phyloP scores from a whole-genome alignment of 805 yeast species.

The Sugiyamaella marilandica region DNA sequence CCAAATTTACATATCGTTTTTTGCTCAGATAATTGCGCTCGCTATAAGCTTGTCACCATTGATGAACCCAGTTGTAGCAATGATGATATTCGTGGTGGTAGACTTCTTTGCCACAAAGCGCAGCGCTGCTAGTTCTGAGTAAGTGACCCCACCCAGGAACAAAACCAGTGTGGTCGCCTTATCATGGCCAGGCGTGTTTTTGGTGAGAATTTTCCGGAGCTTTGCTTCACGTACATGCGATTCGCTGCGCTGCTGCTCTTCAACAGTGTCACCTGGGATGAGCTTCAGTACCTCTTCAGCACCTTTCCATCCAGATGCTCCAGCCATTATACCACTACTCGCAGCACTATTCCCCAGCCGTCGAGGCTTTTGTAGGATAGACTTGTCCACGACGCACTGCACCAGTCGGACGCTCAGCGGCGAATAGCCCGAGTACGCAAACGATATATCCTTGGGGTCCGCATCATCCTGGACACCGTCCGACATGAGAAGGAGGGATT shows the following conservation, averaged over 20 bases:
- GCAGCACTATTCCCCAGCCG: background rate
- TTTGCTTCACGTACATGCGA: constrained; percentile 29
- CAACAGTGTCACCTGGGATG: constrained; percentile 35
- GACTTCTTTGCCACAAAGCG: constrained; percentile 50
- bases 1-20: too few species aligned
- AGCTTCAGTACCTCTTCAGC: constrained; percentile 36
- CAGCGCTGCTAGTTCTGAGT: constrained; percentile 75
- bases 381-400: constrained; percentile 59
- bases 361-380: background rate
- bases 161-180: constrained; percentile 39
- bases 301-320: constrained; percentile 35
- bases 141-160: constrained; percentile 83
- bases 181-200: constrained; percentile 31
- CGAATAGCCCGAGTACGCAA: constrained; percentile 75
- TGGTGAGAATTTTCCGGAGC: constrained; percentile 29
- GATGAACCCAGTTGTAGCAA: constrained; percentile 46
- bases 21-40: constrained; percentile 35
- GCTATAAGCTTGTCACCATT: constrained; percentile 40
- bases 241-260: constrained; percentile 27
- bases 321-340: constrained; percentile 12
- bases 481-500: constrained; percentile 23
- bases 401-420: constrained; percentile 70
- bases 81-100: constrained; percentile 37
- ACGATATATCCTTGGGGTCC: constrained; percentile 47
- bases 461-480: constrained; percentile 31